Conservation (phyloP, 768 basidiomycete genomes). For the Naganishia vaughanmartiniae region DNA sequence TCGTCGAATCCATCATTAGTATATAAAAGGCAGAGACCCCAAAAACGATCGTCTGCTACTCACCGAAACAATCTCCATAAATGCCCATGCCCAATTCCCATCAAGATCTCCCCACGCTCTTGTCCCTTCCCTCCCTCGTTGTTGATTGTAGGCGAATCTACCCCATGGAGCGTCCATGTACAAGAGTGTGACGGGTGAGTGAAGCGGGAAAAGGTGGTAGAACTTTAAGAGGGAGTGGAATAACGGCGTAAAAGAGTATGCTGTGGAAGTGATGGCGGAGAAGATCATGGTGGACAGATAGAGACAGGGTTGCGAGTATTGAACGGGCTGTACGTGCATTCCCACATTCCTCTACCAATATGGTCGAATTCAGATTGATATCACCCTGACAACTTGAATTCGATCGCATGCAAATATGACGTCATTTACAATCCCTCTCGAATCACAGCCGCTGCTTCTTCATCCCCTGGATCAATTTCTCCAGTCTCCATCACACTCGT, state of each 20-base stretch:
- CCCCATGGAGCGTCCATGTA: conserved; percentile 76
- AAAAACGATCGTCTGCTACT: conserved; percentile 16
- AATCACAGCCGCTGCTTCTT: conserved; percentile 2
- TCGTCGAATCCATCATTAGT: not conserved
- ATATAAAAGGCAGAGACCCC: not conserved
- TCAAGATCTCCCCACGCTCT: conserved; percentile 23
- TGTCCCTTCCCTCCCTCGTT: conserved; percentile 18
- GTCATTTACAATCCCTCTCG: conserved; percentile 13
- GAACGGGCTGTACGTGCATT: too few species aligned
- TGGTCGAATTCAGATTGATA: not conserved
- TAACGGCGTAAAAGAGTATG: conserved; percentile 19
- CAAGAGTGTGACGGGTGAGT: conserved; percentile 52
- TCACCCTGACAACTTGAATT: not conserved
- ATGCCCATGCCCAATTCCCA: conserved; percentile 49
- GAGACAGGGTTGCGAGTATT: too few species aligned
- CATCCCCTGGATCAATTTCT: not conserved
- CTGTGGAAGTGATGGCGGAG: conserved; percentile 9
- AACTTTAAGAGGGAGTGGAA: conserved; percentile 26
- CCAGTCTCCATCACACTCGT: conserved; percentile 16
- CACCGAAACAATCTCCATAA: conserved; percentile 48
- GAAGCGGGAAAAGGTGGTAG: conserved; percentile 48
- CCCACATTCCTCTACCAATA: too few species aligned
- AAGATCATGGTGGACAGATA: not conserved
- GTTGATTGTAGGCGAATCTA: conserved; percentile 58
- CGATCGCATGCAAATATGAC: not conserved